Evolutionary conservation across 306 rosid genomes (phyloP).

Genomic region (Malus orientalis): DNA sequence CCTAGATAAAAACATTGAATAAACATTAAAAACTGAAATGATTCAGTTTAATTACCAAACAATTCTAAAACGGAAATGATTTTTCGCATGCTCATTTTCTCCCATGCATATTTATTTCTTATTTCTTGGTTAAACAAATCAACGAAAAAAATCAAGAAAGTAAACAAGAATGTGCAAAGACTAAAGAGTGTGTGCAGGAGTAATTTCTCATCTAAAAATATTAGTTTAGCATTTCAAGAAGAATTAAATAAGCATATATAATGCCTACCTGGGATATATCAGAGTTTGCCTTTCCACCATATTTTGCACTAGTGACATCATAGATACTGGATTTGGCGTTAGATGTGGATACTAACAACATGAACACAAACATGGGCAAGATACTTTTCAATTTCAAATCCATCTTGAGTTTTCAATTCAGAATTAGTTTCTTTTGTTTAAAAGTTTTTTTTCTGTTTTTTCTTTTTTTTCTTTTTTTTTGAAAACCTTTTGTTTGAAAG

Average conservation of each 20-base stretch:
- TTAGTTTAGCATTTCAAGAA: too few species aligned
- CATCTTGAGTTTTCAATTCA: background rate
- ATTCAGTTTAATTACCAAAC: background rate
- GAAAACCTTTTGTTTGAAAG: background rate
- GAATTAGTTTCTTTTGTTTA: background rate
- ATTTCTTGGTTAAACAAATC: too few species aligned
- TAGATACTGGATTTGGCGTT: background rate
- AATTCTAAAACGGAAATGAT: background rate
- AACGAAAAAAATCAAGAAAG: too few species aligned
- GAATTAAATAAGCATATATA: too few species aligned
- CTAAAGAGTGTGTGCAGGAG: background rate
- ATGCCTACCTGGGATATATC: conserved; percentile 19
- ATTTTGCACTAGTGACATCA: conserved; percentile 5
- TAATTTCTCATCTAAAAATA: too few species aligned
- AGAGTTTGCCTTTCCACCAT: conserved; percentile 9
- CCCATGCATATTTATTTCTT: too few species aligned
- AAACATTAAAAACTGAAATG: too few species aligned
- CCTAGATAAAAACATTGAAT: background rate
- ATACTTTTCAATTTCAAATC: background rate
- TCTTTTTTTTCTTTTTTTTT: too few species aligned
- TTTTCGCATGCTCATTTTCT: too few species aligned
- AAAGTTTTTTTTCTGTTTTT: background rate
- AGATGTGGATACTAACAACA: background rate
- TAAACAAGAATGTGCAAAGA: too few species aligned
- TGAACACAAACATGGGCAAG: background rate